Percentiles rank a stretch among this genome's conserved stretches.
Conservation (phyloP, 1,284 basidiomycete genomes). For the Cutaneotrichosporon sp. region DNA sequence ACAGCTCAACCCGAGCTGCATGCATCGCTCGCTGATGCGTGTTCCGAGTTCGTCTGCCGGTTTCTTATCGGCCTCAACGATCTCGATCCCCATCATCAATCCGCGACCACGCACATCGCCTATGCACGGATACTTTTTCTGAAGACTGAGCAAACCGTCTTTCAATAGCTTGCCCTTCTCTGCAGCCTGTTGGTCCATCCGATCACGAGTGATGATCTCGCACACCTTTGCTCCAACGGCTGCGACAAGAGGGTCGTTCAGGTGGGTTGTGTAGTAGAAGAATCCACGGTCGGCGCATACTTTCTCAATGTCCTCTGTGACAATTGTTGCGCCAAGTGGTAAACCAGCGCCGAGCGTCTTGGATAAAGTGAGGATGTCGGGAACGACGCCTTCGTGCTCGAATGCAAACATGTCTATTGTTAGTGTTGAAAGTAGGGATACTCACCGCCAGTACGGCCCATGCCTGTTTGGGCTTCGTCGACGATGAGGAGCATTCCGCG, state of each 20-base stretch:
- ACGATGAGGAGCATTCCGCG: constrained; percentile 63
- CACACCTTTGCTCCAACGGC: constrained; percentile 63
- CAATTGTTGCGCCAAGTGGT: constrained; percentile 78
- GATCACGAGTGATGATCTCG: constrained; percentile 61
- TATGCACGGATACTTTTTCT: constrained; percentile 58
- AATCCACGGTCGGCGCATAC: constrained; percentile 51
- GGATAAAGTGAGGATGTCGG: constrained; percentile 81
- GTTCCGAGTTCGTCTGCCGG: constrained; percentile 51
- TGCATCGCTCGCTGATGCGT: constrained; percentile 60
- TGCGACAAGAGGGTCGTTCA: background rate
- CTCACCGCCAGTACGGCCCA: constrained; percentile 75
- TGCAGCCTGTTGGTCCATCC: constrained; percentile 28
- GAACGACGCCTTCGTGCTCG: constrained; percentile 73
- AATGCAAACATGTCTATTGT: constrained; percentile 56
- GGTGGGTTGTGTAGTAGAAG: constrained; percentile 21
- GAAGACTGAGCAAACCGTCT: constrained; percentile 42
- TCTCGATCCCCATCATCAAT: constrained; percentile 78
- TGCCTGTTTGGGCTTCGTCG: constrained; percentile 84
- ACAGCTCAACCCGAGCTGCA: constrained; percentile 75
- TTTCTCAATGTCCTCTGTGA: constrained; percentile 61
- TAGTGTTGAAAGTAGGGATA: constrained; percentile 40
- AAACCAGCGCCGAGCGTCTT: constrained; percentile 94
- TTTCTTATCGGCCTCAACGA: constrained; percentile 53
- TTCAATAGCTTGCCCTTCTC: constrained; percentile 58
- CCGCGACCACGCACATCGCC: constrained; percentile 75